Base-by-base conservation (phyloP, 306 rosid species). In the Spatholobus suberectus region DNA sequence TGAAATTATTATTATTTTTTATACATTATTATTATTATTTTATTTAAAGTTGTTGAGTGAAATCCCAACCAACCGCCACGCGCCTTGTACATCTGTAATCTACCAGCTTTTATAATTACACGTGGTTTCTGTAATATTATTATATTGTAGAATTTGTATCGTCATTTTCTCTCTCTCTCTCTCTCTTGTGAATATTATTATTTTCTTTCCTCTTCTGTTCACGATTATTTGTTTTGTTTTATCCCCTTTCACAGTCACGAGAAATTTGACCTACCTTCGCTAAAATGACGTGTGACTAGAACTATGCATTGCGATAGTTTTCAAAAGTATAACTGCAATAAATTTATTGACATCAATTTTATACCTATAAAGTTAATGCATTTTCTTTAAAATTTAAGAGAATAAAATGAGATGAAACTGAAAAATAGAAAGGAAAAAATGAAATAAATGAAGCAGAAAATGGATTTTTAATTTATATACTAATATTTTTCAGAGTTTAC, bases 1-100 rank as follows among this genome's bases (percentile, higher is more conserved):
- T n/a, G n/a, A n/a, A n/a, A n/a, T 37, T 57, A 17, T 69, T 62
- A 8, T 27, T 41, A 41, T 76, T 44, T 35, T 9, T 8, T n/a
- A 17, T 49, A 10, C 38, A n/a, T 73, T 51, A 27, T 32, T 44
- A 7, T 72, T 49, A 5, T 17, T 79, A 57, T 20, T 49, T 44
- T 6, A 18, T 40, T 41, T 40, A 26, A 18, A 21, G 14, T 49
- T 61, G 43, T 32, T 26, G 6, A 17, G 24, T 44, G 61, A 66
- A 65, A 44, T 44, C 52, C 77, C 79, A 79, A 74, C 23, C 23
- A 67, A 46, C 43, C 4, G 70, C 74, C 85, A 68, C 85, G 78
- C 68, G 65, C 46, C 72, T 63, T 54, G n/a, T 44, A 10, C 26
- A 35, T 79, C 41, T 79, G 78, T 40, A 7, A 63, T 73, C 77